Percentiles rank a stretch among this genome's conserved stretches.
Evolutionary conservation across 805 yeast genomes (phyloP).

Genomic region (Sugiyamaella qingdaonensis): DNA sequence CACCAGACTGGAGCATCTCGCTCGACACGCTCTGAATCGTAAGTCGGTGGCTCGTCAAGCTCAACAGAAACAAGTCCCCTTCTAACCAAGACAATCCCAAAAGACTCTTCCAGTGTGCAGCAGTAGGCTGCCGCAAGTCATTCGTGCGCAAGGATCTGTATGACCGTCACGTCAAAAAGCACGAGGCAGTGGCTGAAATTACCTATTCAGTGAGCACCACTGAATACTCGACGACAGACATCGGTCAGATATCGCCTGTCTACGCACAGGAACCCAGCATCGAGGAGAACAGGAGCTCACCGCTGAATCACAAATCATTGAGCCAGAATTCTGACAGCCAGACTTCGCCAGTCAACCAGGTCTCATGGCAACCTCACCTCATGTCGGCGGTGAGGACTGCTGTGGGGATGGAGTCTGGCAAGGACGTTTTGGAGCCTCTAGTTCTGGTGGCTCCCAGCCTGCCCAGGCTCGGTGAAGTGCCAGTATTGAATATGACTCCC

Average conservation of each 20-base stretch:
- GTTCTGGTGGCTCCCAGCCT: background rate
- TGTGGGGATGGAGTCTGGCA: background rate
- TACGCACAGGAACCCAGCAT: background rate
- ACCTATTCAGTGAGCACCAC: background rate
- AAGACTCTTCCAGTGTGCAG: conserved; percentile 10
- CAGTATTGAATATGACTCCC: background rate
- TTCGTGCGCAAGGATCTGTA: conserved; percentile 33
- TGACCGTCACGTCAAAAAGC: conserved; percentile 22
- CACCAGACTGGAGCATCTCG: conserved; percentile 32
- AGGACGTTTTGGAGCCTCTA: conserved; percentile 1
- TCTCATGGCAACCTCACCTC: background rate
- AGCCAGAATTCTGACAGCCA: background rate
- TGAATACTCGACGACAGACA: background rate
- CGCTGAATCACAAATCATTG: background rate
- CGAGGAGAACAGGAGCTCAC: background rate
- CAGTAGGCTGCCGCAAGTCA: conserved; percentile 28
- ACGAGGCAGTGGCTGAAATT: conserved; percentile 2
- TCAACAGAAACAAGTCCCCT: conserved; percentile 17
- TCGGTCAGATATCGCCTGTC: background rate
- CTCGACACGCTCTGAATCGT: conserved; percentile 29
- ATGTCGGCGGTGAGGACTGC: background rate
- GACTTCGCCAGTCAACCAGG: background rate
- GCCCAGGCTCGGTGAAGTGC: background rate
- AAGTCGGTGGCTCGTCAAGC: conserved; percentile 12
- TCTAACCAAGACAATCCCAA: conserved; percentile 15